Conservation (phyloP, 2,329 filamentous ascomycete species). For the Lasiodiplodia gonubiensis region DNA sequence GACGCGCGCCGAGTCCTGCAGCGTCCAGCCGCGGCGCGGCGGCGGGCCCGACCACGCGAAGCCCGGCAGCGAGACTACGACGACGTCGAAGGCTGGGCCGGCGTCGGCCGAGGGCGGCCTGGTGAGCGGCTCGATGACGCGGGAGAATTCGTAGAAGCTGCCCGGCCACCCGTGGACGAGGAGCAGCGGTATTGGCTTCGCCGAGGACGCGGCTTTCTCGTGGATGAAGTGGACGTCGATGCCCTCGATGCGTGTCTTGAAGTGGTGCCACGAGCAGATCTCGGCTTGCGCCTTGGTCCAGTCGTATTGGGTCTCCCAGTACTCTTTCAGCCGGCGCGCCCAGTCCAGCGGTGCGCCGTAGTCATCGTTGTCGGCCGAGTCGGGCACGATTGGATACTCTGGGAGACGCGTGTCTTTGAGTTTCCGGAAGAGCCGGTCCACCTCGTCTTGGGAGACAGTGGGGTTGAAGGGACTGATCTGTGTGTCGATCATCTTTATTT, state of each 20-base stretch:
- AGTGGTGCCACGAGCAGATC: conserved; percentile 45
- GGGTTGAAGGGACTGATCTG: conserved; percentile 43
- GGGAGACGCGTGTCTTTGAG: conserved; percentile 44
- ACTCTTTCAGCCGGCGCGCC: conserved; percentile 42
- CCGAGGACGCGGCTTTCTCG: conserved; percentile 38
- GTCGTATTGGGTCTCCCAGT: conserved; percentile 43
- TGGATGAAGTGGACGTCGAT: conserved; percentile 50
- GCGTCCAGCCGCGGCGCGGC: conserved; percentile 41
- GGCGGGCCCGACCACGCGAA: conserved; percentile 55
- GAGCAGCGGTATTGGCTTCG: conserved; percentile 47
- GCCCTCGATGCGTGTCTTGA: conserved; percentile 43
- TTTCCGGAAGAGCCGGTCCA: conserved; percentile 45
- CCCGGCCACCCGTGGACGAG: conserved; percentile 55
- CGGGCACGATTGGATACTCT: conserved; percentile 42
- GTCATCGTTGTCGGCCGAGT: conserved; percentile 38
- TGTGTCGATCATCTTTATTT: neutral
- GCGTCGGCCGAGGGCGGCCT: conserved; percentile 35
- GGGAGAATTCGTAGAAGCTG: conserved; percentile 52
- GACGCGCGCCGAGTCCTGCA: conserved; percentile 46
- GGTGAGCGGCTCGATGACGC: conserved; percentile 45
- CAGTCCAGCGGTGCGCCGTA: conserved; percentile 44
- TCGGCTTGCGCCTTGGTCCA: conserved; percentile 42
- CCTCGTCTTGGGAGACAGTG: conserved; percentile 42
- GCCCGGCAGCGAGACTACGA: conserved; percentile 64
- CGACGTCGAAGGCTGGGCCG: conserved; percentile 58